phyloP scores from a whole-genome alignment of 208 protist genomes.

The Crithidia expoeki region DNA sequence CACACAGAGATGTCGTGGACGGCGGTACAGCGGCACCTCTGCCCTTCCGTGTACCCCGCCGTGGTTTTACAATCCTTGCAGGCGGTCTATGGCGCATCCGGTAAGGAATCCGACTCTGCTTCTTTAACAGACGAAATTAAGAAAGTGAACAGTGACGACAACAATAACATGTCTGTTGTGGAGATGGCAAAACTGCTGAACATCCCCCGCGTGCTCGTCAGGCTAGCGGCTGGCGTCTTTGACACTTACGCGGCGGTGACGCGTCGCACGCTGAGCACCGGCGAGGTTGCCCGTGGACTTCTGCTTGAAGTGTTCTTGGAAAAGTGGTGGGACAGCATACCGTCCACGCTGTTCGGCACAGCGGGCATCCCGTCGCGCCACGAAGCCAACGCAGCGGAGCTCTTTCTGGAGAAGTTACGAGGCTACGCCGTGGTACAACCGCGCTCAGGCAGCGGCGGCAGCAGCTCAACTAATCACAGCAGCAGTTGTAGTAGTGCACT shows the following conservation, averaged over 20 bases:
- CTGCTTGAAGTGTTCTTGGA: slow-evolving; percentile 45
- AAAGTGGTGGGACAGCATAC: slow-evolving; percentile 40
- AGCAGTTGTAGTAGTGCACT: background rate
- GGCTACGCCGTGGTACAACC: slow-evolving; percentile 40
- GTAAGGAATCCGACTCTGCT: background rate
- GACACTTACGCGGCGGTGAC: slow-evolving; percentile 22
- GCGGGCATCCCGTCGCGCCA: slow-evolving; percentile 24
- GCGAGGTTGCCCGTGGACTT: slow-evolving; percentile 22
- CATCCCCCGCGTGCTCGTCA: slow-evolving; percentile 35
- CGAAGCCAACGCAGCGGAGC: background rate
- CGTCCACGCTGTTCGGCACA: slow-evolving; percentile 35
- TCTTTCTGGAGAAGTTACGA: slow-evolving; percentile 38
- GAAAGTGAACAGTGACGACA: background rate
- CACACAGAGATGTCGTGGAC: slow-evolving; percentile 28
- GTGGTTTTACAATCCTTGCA: slow-evolving; percentile 61
- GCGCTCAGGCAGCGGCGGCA: background rate
- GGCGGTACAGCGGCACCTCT: slow-evolving; percentile 43
- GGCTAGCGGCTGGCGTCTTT: slow-evolving; percentile 55
- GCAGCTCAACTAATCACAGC: background rate
- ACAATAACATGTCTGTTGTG: slow-evolving; percentile 1
- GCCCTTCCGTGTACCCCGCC: slow-evolving; percentile 52
- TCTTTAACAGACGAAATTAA: background rate
- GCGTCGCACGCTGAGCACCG: slow-evolving; percentile 8
- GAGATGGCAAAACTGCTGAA: slow-evolving; percentile 27
- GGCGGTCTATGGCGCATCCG: slow-evolving; percentile 39